A percentile compares a stretch with the other conserved stretches of the same genome.
These are phyloP conservation scores for Rhinocladiella similis DNA, from an alignment of 2,329 filamentous ascomycete genomes.

Conservation along the genomic window DNA sequence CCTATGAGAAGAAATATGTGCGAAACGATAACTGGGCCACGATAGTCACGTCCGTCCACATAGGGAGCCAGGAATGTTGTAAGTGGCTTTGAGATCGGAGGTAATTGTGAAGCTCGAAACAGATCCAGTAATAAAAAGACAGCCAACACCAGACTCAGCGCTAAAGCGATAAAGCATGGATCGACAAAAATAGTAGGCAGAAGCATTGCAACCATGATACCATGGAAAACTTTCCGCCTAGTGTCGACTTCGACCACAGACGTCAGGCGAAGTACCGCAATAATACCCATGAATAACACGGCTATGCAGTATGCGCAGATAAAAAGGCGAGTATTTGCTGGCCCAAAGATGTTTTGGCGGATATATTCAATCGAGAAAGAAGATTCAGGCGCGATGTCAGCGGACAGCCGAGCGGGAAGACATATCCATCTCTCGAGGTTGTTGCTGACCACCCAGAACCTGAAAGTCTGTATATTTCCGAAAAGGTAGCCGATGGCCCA, in stretches of 20 bases:
- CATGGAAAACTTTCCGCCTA: conserved; percentile 93
- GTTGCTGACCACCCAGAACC: conserved; percentile 68
- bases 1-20: conserved; percentile 96
- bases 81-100: conserved; percentile 82
- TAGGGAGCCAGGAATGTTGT: conserved; percentile 88
- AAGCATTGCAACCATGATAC: conserved; percentile 97
- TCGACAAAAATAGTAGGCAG: conserved; percentile 84
- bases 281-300: conserved; percentile 70
- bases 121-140: conserved; percentile 88
- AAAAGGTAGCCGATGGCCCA: conserved; percentile 92
- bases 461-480: conserved; percentile 71
- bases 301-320: conserved; percentile 71
- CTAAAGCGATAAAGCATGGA: conserved; percentile 77
- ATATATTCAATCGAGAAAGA: conserved; percentile 62
- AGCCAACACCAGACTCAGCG: conserved; percentile 74
- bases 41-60: conserved; percentile 88
- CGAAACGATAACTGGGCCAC: conserved; percentile 90
- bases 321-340: conserved; percentile 77
- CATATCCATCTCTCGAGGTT: conserved; percentile 64
- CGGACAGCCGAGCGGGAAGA: conserved; percentile 11
- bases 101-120: conserved; percentile 85
- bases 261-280: conserved; percentile 72
- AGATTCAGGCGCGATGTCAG: not conserved
- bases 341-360: conserved; percentile 66
- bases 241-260: conserved; percentile 89